phyloP scores from a whole-genome alignment of 768 basidiomycete species.

The Tricholoma bakamatsutake region DNA sequence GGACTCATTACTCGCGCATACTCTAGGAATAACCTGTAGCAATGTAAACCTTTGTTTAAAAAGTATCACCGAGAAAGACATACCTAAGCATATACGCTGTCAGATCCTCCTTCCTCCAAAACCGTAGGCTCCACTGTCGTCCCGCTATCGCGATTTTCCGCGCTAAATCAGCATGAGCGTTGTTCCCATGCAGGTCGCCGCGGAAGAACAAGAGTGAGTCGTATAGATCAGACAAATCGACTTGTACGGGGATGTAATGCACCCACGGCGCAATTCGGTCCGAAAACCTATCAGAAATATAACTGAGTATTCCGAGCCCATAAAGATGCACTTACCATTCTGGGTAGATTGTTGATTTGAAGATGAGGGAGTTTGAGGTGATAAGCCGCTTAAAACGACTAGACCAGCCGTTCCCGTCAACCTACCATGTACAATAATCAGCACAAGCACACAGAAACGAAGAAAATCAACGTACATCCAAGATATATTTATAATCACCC shows the following conservation, averaged over 20 bases:
- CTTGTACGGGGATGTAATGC: constrained; percentile 65
- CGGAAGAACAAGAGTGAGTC: constrained; percentile 71
- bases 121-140: constrained; percentile 46
- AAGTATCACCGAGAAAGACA: background rate
- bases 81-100: constrained; percentile 55
- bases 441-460: background rate
- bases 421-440: constrained; percentile 19
- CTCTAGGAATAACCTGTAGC: constrained; percentile 44
- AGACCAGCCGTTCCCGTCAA: constrained; percentile 60
- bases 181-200: constrained; percentile 45
- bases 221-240: constrained; percentile 59
- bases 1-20: constrained; percentile 46
- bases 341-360: constrained; percentile 61
- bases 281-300: constrained; percentile 33
- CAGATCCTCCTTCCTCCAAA: constrained; percentile 59
- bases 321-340: constrained; percentile 42
- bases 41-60: background rate
- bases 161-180: constrained; percentile 54
- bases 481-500: constrained; percentile 52
- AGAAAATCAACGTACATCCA: constrained; percentile 39
- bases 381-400: constrained; percentile 59
- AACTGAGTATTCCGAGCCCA: background rate
- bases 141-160: constrained; percentile 51
- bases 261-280: constrained; percentile 60
- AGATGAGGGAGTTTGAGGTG: constrained; percentile 50